Percentiles rank a stretch among this genome's conserved stretches.
Evolutionary conservation across 177 flowering plant genomes (phyloP).

Genomic region (Vitis hybrid): DNA sequence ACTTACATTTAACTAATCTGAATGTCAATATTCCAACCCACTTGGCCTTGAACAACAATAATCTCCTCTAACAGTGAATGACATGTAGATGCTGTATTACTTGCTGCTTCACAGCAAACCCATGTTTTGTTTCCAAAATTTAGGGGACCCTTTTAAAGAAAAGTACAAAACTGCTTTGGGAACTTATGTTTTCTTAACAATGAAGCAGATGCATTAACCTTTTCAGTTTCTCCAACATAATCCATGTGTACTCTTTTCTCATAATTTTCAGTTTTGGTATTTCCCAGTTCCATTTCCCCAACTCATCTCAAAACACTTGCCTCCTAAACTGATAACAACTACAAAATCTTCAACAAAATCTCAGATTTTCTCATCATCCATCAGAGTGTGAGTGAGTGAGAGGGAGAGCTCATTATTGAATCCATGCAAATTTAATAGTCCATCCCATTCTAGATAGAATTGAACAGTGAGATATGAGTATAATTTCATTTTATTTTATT

Average conservation of each 20-base stretch:
- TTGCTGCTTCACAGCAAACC: too few species aligned
- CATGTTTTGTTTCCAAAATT: not conserved
- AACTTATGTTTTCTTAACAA: not conserved
- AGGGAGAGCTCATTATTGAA: not conserved
- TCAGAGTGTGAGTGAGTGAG: not conserved
- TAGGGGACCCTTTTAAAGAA: not conserved
- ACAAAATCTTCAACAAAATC: not conserved
- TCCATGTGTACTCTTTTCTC: not conserved
- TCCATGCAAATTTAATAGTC: too few species aligned
- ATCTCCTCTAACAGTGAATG: too few species aligned
- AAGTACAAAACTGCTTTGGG: not conserved
- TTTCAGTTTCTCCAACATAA: not conserved
- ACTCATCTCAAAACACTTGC: not conserved
- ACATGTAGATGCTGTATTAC: too few species aligned
- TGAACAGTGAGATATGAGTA: too few species aligned
- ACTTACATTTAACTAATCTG: not conserved
- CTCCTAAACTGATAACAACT: not conserved
- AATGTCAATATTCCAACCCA: not conserved
- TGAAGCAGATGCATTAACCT: not conserved
- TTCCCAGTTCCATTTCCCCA: too few species aligned
- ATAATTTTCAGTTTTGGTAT: not conserved
- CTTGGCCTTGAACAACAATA: too few species aligned
- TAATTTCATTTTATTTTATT: too few species aligned
- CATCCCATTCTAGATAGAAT: too few species aligned
- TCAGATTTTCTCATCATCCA: not conserved